Base-by-base conservation (phyloP, 495 filamentous ascomycete species). In the Penicillium goetzii region DNA sequence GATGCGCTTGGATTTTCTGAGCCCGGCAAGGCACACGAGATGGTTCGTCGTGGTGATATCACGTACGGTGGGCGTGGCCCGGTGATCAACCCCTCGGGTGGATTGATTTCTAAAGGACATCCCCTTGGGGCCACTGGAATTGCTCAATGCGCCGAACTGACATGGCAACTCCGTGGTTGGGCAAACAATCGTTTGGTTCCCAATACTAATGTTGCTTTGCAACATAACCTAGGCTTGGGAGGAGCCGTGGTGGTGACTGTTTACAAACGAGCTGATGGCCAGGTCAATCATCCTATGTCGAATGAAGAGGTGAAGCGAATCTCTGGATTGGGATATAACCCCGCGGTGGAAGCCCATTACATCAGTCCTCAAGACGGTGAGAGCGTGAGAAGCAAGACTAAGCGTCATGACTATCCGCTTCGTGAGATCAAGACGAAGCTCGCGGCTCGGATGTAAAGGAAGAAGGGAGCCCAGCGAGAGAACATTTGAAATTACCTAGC, bases 131-230 rank as follows among this genome's bases (percentile, higher is more conserved):
- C 94, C 0, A 94, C 90, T 2, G 94, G 94, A 19, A 77, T 98
- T 25, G 94, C 94, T 17, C 94, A 98, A 76, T 97, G 93, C 70
- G 92, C 93, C 2, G 94, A 97, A 77, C 76, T 97, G 26, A 90
- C 94, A 12, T 98, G 94, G 93, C 94, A 98, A 64, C 81, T 98
- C 65, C 80, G 94, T 38, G 94, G 93, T 2, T 97, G 94, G 93
- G 94, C 92, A 5, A 96, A 92, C 68, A 97, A 97, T 73, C 82
- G 94, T 11, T 76, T 85, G 6, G 88, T 92, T 9, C 74, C 82
- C 17, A 82, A 84, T 7, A 90, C 91, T 0, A 83, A 72, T 58
- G 86, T 80, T 34, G 88, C 90, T 25, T 74, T 96, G 73, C 92
- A 96, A 78, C 92, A 96, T 71, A 96, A 96, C 66, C 76, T 96